These are phyloP conservation scores for Schizosaccharomyces versatilis DNA, from an alignment of 1,139 yeast genomes.

Conservation along the genomic window DNA sequence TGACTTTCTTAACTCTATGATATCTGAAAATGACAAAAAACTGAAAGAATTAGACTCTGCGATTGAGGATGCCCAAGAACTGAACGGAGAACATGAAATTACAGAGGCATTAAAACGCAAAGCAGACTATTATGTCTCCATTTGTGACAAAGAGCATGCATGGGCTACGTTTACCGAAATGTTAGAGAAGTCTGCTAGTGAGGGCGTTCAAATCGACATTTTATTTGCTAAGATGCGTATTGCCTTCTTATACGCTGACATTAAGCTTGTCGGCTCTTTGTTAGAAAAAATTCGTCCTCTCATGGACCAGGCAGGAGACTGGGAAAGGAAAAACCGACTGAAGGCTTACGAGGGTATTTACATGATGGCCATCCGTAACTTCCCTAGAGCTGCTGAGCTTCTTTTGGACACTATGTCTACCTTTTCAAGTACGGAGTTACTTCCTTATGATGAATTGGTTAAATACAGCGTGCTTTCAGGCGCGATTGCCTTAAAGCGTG, in stretches of 20 bases:
- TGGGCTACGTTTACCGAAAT: slow-evolving; percentile 50
- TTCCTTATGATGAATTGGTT: slow-evolving; percentile 77
- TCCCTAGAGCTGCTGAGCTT: slow-evolving; percentile 58
- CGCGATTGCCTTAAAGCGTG: slow-evolving; percentile 58
- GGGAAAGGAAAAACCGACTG: slow-evolving; percentile 93
- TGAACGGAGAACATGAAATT: slow-evolving; percentile 72
- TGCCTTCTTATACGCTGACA: slow-evolving; percentile 73
- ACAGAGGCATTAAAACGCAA: slow-evolving; percentile 56
- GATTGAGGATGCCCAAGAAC: slow-evolving; percentile 56
- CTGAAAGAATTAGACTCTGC: slow-evolving; percentile 36
- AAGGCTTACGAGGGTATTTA: slow-evolving; percentile 81
- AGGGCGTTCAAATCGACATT: slow-evolving; percentile 79
- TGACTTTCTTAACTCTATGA: slow-evolving; percentile 28
- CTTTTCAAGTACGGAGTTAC: slow-evolving; percentile 81
- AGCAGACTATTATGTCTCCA: slow-evolving; percentile 70
- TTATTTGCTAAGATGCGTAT: slow-evolving; percentile 59
- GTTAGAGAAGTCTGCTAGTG: slow-evolving; percentile 55
- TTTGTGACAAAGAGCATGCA: slow-evolving; percentile 61
- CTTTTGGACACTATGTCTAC: slow-evolving; percentile 85
- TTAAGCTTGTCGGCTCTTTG: slow-evolving; percentile 42
- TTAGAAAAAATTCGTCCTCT: slow-evolving; percentile 46
- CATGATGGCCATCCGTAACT: slow-evolving; percentile 64
- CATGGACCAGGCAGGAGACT: slow-evolving; percentile 93
- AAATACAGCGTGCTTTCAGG: slow-evolving; percentile 76
- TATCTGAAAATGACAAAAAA: slow-evolving; percentile 32